Conservation (phyloP, 2,329 filamentous ascomycete species). For the Cordyceps farinosa region DNA sequence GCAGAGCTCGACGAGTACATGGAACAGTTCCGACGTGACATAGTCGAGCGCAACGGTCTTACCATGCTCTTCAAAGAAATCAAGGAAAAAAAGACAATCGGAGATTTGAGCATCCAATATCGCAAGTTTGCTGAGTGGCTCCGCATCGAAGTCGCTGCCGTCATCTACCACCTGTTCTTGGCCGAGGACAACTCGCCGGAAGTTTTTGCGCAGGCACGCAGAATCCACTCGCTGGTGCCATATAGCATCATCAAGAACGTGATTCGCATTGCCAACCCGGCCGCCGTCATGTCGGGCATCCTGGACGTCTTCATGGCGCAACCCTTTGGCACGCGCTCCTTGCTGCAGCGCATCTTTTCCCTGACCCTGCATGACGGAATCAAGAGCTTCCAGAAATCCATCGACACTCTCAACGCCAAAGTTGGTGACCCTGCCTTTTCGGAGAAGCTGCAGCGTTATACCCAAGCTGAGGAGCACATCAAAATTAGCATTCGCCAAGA, state of each 20-base stretch:
- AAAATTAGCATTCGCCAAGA: conserved; percentile 74
- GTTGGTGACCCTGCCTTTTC: conserved; percentile 78
- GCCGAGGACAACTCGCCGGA: conserved; percentile 98
- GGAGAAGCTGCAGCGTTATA: conserved; percentile 77
- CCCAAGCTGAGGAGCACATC: conserved; percentile 67
- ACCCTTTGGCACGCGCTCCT: conserved; percentile 82
- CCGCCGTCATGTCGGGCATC: conserved; percentile 93
- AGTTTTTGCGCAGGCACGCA: conserved; percentile 87
- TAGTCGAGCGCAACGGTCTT: conserved; percentile 72
- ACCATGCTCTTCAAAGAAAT: conserved; percentile 93
- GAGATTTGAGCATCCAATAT: conserved; percentile 88
- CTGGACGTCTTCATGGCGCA: conserved; percentile 94
- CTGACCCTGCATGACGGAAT: conserved; percentile 91
- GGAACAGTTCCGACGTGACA: conserved; percentile 77
- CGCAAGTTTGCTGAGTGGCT: conserved; percentile 98
- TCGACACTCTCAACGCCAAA: conserved; percentile 71
- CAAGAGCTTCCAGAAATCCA: conserved; percentile 76
- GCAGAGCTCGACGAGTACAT: conserved; percentile 96
- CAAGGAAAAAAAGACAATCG: conserved; percentile 80
- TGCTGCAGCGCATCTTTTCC: conserved; percentile 92
- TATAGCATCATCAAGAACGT: conserved; percentile 95
- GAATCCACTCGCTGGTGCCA: conserved; percentile 90
- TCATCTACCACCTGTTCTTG: conserved; percentile 93
- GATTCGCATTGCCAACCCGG: conserved; percentile 92
- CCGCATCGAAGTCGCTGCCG: conserved; percentile 93